Conservation (phyloP, 2,329 filamentous ascomycete genomes). For the Trichoderma hamatum region DNA sequence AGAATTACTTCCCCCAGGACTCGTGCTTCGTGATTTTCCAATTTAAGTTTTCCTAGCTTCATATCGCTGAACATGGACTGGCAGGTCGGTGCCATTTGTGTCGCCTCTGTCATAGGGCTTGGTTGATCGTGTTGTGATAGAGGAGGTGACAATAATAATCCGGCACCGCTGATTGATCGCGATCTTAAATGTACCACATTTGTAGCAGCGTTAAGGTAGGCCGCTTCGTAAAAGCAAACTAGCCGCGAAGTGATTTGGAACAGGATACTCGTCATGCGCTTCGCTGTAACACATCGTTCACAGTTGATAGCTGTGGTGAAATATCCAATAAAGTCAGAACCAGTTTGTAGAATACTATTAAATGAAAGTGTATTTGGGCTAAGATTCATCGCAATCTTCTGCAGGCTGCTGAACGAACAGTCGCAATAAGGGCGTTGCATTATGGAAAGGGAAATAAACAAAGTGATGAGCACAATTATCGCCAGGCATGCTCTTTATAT, state of each 20-base stretch:
- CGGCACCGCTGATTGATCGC: not conserved
- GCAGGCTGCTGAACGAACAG: conserved; percentile 11
- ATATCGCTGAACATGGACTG: conserved; percentile 14
- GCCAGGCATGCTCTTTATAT: no score
- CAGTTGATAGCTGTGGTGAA: conserved; percentile 17
- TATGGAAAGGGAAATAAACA: not conserved
- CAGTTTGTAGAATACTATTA: conserved; percentile 9
- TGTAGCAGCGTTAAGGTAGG: conserved; percentile 13
- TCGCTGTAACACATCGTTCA: conserved; percentile 10
- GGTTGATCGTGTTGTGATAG: conserved; percentile 4
- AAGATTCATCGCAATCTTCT: conserved; percentile 2
- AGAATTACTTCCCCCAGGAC: conserved; percentile 18
- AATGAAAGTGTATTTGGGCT: conserved; percentile 19
- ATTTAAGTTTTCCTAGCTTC: conserved; percentile 20
- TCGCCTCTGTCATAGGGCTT: not conserved
- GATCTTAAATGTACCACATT: not conserved
- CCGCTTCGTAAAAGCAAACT: conserved; percentile 23
- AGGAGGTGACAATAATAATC: not conserved
- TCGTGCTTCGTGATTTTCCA: conserved; percentile 16
- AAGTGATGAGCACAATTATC: not conserved
- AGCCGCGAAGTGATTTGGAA: conserved; percentile 25
- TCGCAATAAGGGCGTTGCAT: conserved; percentile 14
- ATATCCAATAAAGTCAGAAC: conserved; percentile 17
- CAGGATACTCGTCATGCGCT: conserved; percentile 15
- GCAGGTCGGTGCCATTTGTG: not conserved